Evolutionary conservation across 345 rosid genomes (phyloP).

Genomic region (Camelina laxa): DNA sequence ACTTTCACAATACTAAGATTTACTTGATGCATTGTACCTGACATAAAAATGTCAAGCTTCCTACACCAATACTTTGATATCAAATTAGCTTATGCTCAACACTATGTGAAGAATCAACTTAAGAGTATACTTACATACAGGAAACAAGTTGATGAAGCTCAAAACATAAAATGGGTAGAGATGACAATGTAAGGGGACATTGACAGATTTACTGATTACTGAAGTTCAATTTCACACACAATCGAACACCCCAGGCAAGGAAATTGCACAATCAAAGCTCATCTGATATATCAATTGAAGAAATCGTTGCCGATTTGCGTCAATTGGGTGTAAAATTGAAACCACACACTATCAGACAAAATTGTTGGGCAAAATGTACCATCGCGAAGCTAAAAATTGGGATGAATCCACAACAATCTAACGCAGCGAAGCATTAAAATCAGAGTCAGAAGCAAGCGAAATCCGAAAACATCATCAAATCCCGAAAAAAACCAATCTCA

Average conservation of each 20-base stretch:
- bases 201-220: constrained; percentile 1
- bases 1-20: constrained; percentile 1
- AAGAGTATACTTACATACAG: neutral
- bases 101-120: neutral
- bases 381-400: constrained; percentile 33
- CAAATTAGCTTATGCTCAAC: constrained; percentile 21
- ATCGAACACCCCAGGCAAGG: neutral
- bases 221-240: neutral
- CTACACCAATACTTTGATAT: constrained; percentile 3
- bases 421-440: constrained; percentile 16
- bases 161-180: neutral
- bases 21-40: constrained; percentile 9
- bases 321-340: constrained; percentile 15
- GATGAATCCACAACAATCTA: constrained; percentile 9
- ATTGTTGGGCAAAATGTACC: constrained; percentile 28
- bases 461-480: constrained; percentile 10
- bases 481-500: constrained; percentile 14
- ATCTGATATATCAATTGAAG: neutral
- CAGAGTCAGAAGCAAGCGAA: neutral
- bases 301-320: constrained; percentile 27
- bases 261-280: constrained; percentile 4
- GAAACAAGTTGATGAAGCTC: neutral
- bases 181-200: no score
- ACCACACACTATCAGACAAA: constrained; percentile 3
- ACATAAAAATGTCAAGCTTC: constrained; percentile 1